phyloP scores from a whole-genome alignment of 2,329 filamentous ascomycete genomes.

The Pyricularia sp. region DNA sequence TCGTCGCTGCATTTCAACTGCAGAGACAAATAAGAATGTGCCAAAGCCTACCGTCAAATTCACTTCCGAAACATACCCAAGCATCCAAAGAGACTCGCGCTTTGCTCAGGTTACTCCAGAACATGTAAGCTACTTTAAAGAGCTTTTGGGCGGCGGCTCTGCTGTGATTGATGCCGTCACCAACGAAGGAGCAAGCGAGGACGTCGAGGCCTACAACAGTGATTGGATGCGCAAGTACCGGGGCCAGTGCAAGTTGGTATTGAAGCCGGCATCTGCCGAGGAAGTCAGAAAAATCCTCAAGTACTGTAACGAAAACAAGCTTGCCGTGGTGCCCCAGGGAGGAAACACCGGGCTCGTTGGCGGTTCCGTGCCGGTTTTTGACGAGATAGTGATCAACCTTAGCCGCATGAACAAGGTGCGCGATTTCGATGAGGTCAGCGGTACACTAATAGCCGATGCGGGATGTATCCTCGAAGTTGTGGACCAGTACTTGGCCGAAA shows the following conservation, averaged over 20 bases:
- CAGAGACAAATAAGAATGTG: background rate
- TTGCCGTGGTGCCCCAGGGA: slow-evolving; percentile 94
- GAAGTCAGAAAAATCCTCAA: slow-evolving; percentile 85
- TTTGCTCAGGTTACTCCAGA: slow-evolving; percentile 67
- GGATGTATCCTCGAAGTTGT: slow-evolving; percentile 85
- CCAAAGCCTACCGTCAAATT: slow-evolving; percentile 39
- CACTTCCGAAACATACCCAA: slow-evolving; percentile 79
- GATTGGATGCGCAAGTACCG: slow-evolving; percentile 99
- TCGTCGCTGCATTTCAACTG: slow-evolving; percentile 4
- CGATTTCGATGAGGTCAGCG: slow-evolving; percentile 88
- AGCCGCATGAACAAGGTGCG: slow-evolving; percentile 84
- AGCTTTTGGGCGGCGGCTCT: slow-evolving; percentile 67
- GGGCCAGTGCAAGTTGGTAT: slow-evolving; percentile 76
- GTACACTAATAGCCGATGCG: slow-evolving; percentile 81
- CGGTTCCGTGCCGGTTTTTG: slow-evolving; percentile 92
- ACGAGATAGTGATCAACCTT: slow-evolving; percentile 93
- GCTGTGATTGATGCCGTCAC: slow-evolving; percentile 80
- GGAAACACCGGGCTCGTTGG: slow-evolving; percentile 95
- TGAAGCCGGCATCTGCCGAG: slow-evolving; percentile 76
- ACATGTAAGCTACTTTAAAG: slow-evolving; percentile 75
- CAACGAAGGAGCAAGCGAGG: slow-evolving; percentile 57
- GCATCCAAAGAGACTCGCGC: slow-evolving; percentile 67
- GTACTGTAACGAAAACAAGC: slow-evolving; percentile 88
- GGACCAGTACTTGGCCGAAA: slow-evolving; percentile 76
- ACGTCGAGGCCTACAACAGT: slow-evolving; percentile 85